A percentile compares a stretch with the other conserved stretches of the same genome.
Evolutionary conservation across 768 basidiomycete genomes (phyloP).

Genomic region (Lactifluus subvellereus): DNA sequence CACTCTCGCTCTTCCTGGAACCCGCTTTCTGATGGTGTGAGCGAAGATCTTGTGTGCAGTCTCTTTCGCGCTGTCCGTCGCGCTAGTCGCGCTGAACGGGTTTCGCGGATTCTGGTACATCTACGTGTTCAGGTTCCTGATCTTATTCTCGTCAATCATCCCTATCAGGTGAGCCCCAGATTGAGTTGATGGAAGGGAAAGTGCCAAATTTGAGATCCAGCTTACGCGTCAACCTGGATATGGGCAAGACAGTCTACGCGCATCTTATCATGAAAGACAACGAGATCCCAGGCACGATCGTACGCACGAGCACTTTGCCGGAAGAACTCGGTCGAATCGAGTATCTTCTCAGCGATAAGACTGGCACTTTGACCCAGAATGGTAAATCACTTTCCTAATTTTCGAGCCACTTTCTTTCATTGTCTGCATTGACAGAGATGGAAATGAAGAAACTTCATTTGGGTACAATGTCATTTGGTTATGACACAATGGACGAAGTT

Average conservation of each 20-base stretch:
- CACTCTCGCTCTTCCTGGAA: not conserved
- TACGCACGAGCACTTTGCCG: constrained; percentile 94
- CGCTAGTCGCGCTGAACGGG: constrained; percentile 91
- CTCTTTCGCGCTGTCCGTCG: constrained; percentile 86
- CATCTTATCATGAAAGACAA: constrained; percentile 89
- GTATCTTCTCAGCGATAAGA: constrained; percentile 95
- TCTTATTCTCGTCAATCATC: constrained; percentile 97
- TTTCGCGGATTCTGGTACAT: constrained; percentile 96
- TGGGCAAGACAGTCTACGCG: constrained; percentile 99
- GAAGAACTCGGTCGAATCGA: constrained; percentile 95
- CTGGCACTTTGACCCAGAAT: constrained; percentile 95
- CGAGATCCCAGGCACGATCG: constrained; percentile 94
- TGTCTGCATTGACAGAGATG: constrained; percentile 62
- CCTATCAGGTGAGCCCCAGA: constrained; percentile 79
- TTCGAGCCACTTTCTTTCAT: not conserved
- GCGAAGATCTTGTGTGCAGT: constrained; percentile 85
- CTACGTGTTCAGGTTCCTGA: constrained; percentile 93
- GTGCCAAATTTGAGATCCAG: constrained; percentile 36
- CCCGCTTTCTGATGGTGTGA: not conserved
- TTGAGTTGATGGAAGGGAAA: not conserved
- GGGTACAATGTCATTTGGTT: constrained; percentile 97
- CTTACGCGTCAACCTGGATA: constrained; percentile 97
- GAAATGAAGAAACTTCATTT: constrained; percentile 99
- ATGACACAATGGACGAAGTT: constrained; percentile 99
- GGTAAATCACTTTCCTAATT: constrained; percentile 43